Conservation (phyloP, 1,284 basidiomycete species). For the Peniophora sp. region DNA sequence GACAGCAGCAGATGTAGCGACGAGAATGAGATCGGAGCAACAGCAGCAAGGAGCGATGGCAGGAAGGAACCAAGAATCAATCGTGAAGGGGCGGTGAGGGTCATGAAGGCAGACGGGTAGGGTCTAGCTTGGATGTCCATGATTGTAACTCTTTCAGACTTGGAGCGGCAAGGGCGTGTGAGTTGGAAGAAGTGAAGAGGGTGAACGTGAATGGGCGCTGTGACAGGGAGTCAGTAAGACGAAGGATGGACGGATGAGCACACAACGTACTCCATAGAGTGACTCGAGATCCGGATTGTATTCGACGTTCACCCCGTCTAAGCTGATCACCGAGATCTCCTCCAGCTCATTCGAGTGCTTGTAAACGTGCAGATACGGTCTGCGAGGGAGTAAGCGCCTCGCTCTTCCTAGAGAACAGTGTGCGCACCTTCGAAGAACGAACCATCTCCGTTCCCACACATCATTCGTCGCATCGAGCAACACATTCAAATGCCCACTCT, state of each 20-base stretch:
- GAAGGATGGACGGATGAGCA: constrained; percentile 1
- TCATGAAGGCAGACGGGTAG: constrained; percentile 43
- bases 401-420: neutral
- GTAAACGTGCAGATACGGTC: constrained; percentile 89
- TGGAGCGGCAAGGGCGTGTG: constrained; percentile 78
- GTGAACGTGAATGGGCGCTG: constrained; percentile 83
- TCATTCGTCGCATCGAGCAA: constrained; percentile 75
- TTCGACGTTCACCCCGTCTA: constrained; percentile 80
- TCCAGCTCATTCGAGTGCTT: constrained; percentile 74
- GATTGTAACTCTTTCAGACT: constrained; percentile 73
- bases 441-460: constrained; percentile 79
- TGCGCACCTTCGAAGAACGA: constrained; percentile 75
- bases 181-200: constrained; percentile 84
- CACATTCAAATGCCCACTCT: constrained; percentile 77
- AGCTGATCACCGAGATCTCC: constrained; percentile 79
- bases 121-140: constrained; percentile 79
- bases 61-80: neutral
- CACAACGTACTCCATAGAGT: constrained; percentile 62
- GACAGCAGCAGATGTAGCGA: neutral
- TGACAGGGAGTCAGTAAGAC: constrained; percentile 6
- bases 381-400: constrained; percentile 19
- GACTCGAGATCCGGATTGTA: constrained; percentile 81
- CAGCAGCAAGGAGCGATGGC: neutral
- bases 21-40: constrained; percentile 4
- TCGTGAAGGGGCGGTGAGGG: constrained; percentile 1